Base-by-base conservation (phyloP, 2,329 filamentous ascomycete genomes). In the Raffaelea albimanens region DNA sequence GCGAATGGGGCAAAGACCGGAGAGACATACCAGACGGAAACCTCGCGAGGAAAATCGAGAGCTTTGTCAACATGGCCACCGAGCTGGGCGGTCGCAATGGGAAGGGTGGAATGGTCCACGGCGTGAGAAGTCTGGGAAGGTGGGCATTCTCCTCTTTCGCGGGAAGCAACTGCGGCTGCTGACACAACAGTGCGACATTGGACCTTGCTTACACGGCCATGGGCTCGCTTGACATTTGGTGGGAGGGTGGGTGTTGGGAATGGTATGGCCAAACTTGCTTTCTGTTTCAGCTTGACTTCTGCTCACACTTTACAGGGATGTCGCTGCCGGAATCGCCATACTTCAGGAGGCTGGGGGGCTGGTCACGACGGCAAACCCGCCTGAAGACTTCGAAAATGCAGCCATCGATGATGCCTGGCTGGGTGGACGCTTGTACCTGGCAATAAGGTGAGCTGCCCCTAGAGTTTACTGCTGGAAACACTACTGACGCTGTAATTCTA, bases 181-280 rank as follows among this genome's bases (percentile, higher is more conserved):
- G 13, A 22, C 5, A 38, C 18, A 44, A 10, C 3, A 83, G 82
- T 58, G 85, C 85, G 9, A 86, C 85, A 2, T 59, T 89, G 46
- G 85, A 88, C 61, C 63, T 89, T 43, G 84, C 83, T 0, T 89
- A 88, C 60, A 78, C 79, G 10, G 85, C 85, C 13, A 85, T 85
- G 74, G 85, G 85, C 0, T 71, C 79, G 0, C 82, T 88, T 54
- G 85, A 89, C 63, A 86, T 88, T 11, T 88, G 85, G 84, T 89
- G 84, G 84, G 84, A 89, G 59, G 85, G 83, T 3, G 84, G 84
- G 0, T 87, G 83, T 57, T 87, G 84, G 84, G 85, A 88, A 63
- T 89, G 85, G 80, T 82, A 13, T 21, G 23, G 13, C 25, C n/a
- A 29, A 13, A 13, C 49, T 25, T 2, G 3, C 7, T 45, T 20